Base-by-base conservation (phyloP, 179 eudicot species). In the Sideroxylon spinosum region DNA sequence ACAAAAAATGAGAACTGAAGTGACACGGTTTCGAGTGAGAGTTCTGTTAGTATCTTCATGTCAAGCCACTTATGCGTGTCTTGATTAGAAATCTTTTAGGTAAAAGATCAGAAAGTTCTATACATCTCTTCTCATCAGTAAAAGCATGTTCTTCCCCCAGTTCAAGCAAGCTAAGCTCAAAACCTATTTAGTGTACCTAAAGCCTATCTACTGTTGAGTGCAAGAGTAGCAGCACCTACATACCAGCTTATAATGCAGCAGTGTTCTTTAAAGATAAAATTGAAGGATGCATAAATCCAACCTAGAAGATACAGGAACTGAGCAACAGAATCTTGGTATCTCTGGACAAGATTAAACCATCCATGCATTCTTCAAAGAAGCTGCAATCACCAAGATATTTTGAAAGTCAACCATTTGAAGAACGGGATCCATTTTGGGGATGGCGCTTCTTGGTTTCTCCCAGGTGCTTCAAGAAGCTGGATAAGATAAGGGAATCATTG, bases 401-500 rank as follows among this genome's bases (percentile, higher is more conserved):
- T 73, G 57, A 20, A 77, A 61, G 46, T 53, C 26, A 74, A n/a
- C 76, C 37, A 49, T 61, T 77, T 37, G 81, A 81, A 78, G 73
- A 75, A 60, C 57, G 22, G 26, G 52, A 59, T 71, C 60, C 64
- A 37, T 70, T 70, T 62, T 32, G 26, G 28, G 61, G 44, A 65
- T 60, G 48, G 49, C 52, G 67, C 57, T 70, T 80, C 68, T 67
- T 75, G 78, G 84, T 75, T 80, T 84, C 81, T 72, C 78, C 81
- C 73, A 92, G 75, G 73, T 81, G 28, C 67, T 81, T 85, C 37
- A 72, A 63, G 56, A 90, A 83, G 70, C 84, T 82, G 56, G 86
- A 73, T 70, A 94, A 74, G 78, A 88, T 81, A 53, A 49, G 68
- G 11, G 81, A 82, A 82, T 93, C 97, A 78, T 93, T 90, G 78